Conservation (phyloP, 2,329 filamentous ascomycete species). For the Onygenales sp. region DNA sequence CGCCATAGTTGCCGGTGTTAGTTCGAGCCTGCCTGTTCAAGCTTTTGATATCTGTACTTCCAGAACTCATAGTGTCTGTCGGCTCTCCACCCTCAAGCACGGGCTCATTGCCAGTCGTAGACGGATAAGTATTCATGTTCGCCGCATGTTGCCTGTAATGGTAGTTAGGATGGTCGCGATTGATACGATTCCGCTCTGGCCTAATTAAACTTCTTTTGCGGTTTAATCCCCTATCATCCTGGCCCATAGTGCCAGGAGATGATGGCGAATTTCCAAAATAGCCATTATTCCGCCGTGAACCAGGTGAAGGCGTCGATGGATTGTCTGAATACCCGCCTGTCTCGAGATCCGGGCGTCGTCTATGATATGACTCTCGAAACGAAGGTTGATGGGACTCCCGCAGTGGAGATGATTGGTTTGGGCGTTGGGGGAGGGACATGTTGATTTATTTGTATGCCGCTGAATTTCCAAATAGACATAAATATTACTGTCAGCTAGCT, state of each 20-base stretch:
- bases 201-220: constrained; percentile 83
- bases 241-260: constrained; percentile 34
- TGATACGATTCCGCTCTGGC: constrained; percentile 78
- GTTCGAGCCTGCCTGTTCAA: constrained; percentile 19
- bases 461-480: neutral
- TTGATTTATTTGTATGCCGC: constrained; percentile 5
- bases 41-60: constrained; percentile 49
- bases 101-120: constrained; percentile 85
- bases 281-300: constrained; percentile 24
- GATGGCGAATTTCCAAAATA: constrained; percentile 22
- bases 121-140: constrained; percentile 83
- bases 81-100: constrained; percentile 56
- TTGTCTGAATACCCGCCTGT: constrained; percentile 41
- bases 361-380: constrained; percentile 60
- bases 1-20: constrained; percentile 14
- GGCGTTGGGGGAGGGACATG: constrained; percentile 50
- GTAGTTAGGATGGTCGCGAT: constrained; percentile 85
- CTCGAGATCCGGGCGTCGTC: constrained; percentile 64
- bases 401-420: constrained; percentile 52
- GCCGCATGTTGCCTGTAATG: constrained; percentile 91
- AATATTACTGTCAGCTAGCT: neutral
- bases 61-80: constrained; percentile 50
- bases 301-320: constrained; percentile 23
- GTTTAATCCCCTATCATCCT: constrained; percentile 38
- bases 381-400: constrained; percentile 47